Evolutionary conservation across 2,329 filamentous ascomycete genomes (phyloP).

Genomic region (Calycina herbarum): DNA sequence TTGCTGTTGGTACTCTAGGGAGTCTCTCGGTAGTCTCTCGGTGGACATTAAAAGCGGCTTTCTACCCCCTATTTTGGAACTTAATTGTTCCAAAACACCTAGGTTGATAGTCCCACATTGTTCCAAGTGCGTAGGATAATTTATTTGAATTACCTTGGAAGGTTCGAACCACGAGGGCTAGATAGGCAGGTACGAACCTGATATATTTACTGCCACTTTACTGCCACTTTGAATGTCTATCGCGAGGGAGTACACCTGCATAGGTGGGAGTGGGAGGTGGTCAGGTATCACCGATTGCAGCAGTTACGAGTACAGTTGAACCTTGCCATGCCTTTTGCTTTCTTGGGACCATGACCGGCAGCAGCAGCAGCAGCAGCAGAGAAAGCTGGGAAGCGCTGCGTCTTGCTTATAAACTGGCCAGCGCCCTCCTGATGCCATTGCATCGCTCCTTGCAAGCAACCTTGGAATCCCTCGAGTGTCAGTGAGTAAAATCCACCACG

Average conservation of each 20-base stretch:
- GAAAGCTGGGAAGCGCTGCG: neutral
- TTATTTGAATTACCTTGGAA: too few species aligned
- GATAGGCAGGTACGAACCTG: too few species aligned
- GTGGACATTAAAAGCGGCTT: too few species aligned
- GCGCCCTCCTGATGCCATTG: neutral
- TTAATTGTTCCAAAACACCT: too few species aligned
- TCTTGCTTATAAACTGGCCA: conserved; percentile 3
- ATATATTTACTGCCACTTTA: too few species aligned
- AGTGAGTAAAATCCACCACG: neutral
- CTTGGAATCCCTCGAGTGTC: neutral
- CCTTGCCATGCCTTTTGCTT: conserved; percentile 8
- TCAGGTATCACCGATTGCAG: neutral
- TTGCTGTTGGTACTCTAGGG: neutral
- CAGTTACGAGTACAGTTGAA: conserved; percentile 5
- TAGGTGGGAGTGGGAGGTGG: neutral
- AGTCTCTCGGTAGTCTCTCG: too few species aligned
- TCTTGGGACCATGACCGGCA: neutral
- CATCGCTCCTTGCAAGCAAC: neutral
- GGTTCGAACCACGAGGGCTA: too few species aligned
- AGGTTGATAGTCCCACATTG: too few species aligned
- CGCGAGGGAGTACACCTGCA: neutral
- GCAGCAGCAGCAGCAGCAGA: neutral
- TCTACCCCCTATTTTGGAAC: too few species aligned
- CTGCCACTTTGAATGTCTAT: too few species aligned
- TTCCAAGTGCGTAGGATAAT: too few species aligned